Base-by-base conservation (phyloP, 192 early-diverging fungal species). In the Spizellomyces punctatus region DNA sequence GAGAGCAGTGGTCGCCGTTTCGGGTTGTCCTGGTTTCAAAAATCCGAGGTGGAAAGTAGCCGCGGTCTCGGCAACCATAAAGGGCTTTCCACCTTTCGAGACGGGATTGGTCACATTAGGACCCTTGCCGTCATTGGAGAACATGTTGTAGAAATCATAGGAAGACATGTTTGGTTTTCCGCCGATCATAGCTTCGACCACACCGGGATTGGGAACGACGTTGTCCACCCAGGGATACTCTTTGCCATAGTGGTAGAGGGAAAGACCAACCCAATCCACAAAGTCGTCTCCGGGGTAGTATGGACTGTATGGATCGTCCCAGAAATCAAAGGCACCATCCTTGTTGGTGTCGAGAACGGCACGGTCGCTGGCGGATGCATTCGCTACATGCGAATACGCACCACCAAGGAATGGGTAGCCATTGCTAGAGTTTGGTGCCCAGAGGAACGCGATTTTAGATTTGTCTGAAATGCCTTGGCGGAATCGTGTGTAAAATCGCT, bases 221-320 rank as follows among this genome's bases (percentile, higher is more conserved):
- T 75, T 74, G 64, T 71, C 69, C n/a, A 75, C 72, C 76, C 75
- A 83, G 6, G 76, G 78, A 61, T 68, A 78, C 16, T 21, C 45
- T 10, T 43, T 45, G n/a, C 82, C 76, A 56, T 79, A 79, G 61
- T 81, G 72, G 76, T 84, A 84, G 46, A 81, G 54, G 0, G 77
- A 79, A 6, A 82, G 42, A 6, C 81, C 84, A 45, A 83, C 79
- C 81, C 81, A 85, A 68, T 83, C 81, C 19, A 85, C 84, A 10
- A 65, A 78, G 0, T 82, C 78, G 54, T 83, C 81, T 12, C 84
- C 84, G 12, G 84, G 84, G 66, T 79, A 85, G 71, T 67, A 85
- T 1, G 84, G 84, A 5, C 74, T 63, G 75, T 81, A 85, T 2
- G 84, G 81, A 68, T 85, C 81, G 68, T 85, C 84, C 14, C 70